Conservation (phyloP, 225 moss, liverwort and hornwort species). For the Anthoceros angustus region DNA sequence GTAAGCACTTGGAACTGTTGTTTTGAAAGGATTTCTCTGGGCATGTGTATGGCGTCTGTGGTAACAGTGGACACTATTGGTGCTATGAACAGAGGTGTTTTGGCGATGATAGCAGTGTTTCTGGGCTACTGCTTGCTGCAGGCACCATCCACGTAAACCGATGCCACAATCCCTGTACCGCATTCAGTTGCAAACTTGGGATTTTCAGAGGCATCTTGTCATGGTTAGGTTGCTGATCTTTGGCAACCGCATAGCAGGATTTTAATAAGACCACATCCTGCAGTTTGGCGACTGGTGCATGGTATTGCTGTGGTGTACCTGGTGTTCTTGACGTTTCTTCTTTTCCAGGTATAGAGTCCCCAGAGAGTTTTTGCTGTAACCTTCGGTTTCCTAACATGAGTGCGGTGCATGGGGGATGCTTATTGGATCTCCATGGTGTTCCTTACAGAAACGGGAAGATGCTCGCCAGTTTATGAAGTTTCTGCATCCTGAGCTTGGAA, state of each 20-base stretch:
- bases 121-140: slow-evolving; percentile 73
- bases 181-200: neutral
- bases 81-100: slow-evolving; percentile 44
- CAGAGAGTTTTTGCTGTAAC: neutral
- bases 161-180: neutral
- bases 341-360: slow-evolving; percentile 52
- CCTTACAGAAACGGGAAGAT: slow-evolving; percentile 62
- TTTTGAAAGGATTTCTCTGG: neutral
- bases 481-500: slow-evolving; percentile 77
- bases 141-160: slow-evolving; percentile 73
- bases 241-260: slow-evolving; percentile 28
- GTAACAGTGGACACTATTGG: neutral
- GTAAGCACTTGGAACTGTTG: slow-evolving; percentile 12
- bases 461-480: slow-evolving; percentile 65
- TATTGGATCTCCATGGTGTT: neutral
- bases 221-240: neutral
- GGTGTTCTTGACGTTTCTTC: slow-evolving; percentile 67
- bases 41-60: neutral
- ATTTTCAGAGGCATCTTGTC: neutral
- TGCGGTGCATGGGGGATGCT: neutral
- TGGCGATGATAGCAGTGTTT: slow-evolving; percentile 66
- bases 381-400: neutral
- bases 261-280: slow-evolving; percentile 90
- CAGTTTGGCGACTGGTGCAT: slow-evolving; percentile 86
- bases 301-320: slow-evolving; percentile 86